Evolutionary conservation across 495 filamentous ascomycete genomes (phyloP), one percentile per base, ranked within the genome.

Genomic region (Talaromyces adpressus): DNA sequence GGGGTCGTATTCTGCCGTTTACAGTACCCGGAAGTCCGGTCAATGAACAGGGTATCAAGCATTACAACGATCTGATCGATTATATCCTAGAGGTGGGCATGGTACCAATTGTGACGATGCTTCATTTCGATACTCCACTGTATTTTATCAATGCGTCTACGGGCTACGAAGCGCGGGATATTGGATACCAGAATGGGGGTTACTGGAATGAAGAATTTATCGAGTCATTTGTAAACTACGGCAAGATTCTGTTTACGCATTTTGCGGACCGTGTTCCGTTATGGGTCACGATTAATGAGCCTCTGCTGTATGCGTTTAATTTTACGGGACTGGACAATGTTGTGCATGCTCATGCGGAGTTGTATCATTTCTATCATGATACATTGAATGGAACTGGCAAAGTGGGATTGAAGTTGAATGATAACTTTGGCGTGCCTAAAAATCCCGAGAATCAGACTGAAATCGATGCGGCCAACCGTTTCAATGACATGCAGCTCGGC

Each of bases 221-320:
- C 4, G 73, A 77, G 20, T 68, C 75, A 2, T 75, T 76, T 49
- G 67, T 77, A 14, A 65, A 76, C 57, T 79, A 76, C 59, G 77
- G 67, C 20, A 73, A 78, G 61, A 64, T 77, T 14, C 62, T 79
- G 7, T 62, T 82, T 9, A 69, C 78, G 6, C 75, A 75, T 47
- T 82, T 70, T 63, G 72, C 70, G 1, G 75, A 80, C 45, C 67
- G 75, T 23, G 77, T 82, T 0, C 76, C 77, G 0, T 69, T 77
- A 39, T 82, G 79, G 79, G 63, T 77, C 2, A 82, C 76, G 5
- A 72, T 80, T 69, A 81, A 81, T 57, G 79, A 81, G 60, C 78
- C 78, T 6, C 64, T 69, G 8, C 64, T 72, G 20, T 73, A 71
- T 60, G 70, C 69, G 1, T 68, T 65, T 59, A 74, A 74, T 23